Evolutionary conservation across 208 protist genomes (phyloP).

Genomic region (Leptomonas pyrrhocoris): DNA sequence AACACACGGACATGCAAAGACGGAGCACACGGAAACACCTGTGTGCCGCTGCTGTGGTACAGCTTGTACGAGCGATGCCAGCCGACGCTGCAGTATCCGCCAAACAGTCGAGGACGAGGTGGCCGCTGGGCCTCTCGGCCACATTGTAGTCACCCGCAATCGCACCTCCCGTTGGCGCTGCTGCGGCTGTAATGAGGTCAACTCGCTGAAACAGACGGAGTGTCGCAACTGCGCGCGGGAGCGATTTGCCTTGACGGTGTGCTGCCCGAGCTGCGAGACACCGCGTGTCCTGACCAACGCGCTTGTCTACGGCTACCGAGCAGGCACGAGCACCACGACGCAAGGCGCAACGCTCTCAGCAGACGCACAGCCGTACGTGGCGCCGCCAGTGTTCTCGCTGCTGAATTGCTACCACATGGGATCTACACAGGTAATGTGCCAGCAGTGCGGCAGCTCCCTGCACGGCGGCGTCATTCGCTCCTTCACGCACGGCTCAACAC

Average conservation of each 20-base stretch:
- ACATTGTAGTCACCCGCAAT: conserved; percentile 64
- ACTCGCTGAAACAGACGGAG: conserved; percentile 52
- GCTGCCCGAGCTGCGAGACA: conserved; percentile 46
- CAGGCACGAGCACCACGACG: background rate
- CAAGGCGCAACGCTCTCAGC: background rate
- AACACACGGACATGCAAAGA: background rate
- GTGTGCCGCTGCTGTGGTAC: conserved; percentile 51
- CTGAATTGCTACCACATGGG: conserved; percentile 52
- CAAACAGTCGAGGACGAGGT: conserved; percentile 49
- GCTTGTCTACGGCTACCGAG: conserved; percentile 44
- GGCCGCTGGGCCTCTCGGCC: conserved; percentile 35
- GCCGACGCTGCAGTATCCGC: background rate
- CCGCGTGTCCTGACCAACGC: conserved; percentile 42
- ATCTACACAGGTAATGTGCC: conserved; percentile 46
- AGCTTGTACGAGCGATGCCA: background rate
- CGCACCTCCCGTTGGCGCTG: conserved; percentile 71
- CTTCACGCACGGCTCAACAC: background rate
- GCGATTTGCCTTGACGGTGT: conserved; percentile 54
- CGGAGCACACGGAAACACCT: background rate
- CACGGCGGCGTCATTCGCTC: conserved; percentile 50
- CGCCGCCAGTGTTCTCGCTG: conserved; percentile 32
- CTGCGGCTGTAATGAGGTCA: conserved; percentile 58
- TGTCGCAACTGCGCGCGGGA: conserved; percentile 64
- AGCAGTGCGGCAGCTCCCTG: conserved; percentile 41
- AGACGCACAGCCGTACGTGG: background rate